A percentile compares a stretch with the other conserved stretches of the same genome.
Evolutionary conservation across 331 rosid genomes (phyloP).

Genomic region (Quercus lobata): DNA sequence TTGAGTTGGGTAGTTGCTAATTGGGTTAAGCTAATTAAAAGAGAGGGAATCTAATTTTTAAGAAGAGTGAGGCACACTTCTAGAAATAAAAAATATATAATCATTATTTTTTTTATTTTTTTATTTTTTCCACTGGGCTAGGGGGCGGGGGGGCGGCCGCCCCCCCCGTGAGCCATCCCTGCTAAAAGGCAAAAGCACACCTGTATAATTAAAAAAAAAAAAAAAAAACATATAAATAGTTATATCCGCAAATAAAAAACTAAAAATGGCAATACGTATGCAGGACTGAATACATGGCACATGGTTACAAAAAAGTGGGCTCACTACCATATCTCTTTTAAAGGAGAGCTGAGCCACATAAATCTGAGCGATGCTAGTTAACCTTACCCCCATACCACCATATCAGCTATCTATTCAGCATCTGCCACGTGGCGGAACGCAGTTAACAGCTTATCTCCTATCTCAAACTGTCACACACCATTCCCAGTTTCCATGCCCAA

Average conservation of each 20-base stretch:
- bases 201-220: too few species aligned
- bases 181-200: too few species aligned
- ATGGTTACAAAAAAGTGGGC: constrained; percentile 22
- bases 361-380: constrained; percentile 50
- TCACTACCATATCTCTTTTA: constrained; percentile 52
- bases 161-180: too few species aligned
- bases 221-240: too few species aligned
- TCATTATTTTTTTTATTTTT: too few species aligned
- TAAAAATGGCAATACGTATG: background rate
- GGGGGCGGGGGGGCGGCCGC: too few species aligned
- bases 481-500: constrained; percentile 19
- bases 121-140: too few species aligned
- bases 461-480: constrained; percentile 29
- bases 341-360: constrained; percentile 59
- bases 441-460: constrained; percentile 52
- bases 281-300: constrained; percentile 3
- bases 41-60: too few species aligned
- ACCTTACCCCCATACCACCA: constrained; percentile 24
- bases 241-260: background rate
- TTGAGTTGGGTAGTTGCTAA: too few species aligned
- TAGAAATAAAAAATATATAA: too few species aligned
- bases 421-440: constrained; percentile 47
- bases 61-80: too few species aligned
- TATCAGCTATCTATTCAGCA: constrained; percentile 37
- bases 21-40: too few species aligned